Base-by-base conservation (phyloP, 306 rosid species). In the Quillaja saponaria region DNA sequence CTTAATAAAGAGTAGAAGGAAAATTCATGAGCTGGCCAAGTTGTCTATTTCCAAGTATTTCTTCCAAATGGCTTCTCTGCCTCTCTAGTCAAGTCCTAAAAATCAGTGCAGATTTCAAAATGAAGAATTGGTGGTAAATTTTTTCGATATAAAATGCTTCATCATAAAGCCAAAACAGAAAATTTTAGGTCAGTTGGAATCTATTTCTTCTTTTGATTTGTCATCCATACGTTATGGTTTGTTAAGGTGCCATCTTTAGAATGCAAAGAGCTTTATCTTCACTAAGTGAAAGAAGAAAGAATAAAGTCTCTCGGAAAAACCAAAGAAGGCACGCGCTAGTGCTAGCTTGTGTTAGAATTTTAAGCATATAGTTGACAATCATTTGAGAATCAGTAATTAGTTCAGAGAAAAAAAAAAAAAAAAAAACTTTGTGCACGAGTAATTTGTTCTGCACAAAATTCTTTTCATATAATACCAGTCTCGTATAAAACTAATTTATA, bases 181-280 rank as follows among this genome's bases (percentile, higher is more conserved):
- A 47, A 67, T 55, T 69, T 68, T 39, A 63, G 55, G 54, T 71
- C 50, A 40, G 76, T 63, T 56, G 64, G 70, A 58, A 64, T 73
- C 69, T 59, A 50, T 42, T 51, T 56, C 46, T 63, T 42, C 47
- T 77, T 77, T 70, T 73, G 77, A 63, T 38, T 53, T 58, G 76
- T 81, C 72, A 61, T 64, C 50, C 50, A 64, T 83, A 77, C 54
- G 33, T 65, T 63, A 59, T 28, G 2, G 10, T 21, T 17, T 8
- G 20, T 58, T 68, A 55, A 63, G 66, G 46, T 60, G 25, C 13
- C 10, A 0, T 41, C 20, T 64, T 63, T 72, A 49, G 75, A 69
- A 67, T 69, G 2, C 15, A 6, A 6, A 17, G 17, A 11, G 20
- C 33, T 67, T 64, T 55, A 16, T 28, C 48, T 9, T 10, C 45